Conservation (phyloP, 768 basidiomycete species). For the Strobilomyces dryophilus region DNA sequence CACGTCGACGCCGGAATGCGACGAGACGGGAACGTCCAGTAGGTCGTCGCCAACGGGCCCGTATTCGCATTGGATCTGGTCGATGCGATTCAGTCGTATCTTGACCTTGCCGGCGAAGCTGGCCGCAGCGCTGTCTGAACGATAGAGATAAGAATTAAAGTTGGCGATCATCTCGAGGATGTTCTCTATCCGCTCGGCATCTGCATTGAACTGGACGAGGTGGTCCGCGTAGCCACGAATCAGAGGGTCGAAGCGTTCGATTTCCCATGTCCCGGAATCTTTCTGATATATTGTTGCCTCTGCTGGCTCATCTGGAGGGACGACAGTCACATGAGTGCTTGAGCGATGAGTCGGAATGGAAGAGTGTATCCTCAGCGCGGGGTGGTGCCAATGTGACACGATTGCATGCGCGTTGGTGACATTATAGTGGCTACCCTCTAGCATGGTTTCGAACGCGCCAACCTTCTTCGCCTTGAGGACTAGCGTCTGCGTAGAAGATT, state of each 20-base stretch:
- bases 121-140: constrained; percentile 6
- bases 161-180: constrained; percentile 15
- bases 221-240: constrained; percentile 6
- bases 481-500: neutral
- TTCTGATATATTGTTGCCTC: constrained; percentile 3
- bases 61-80: neutral
- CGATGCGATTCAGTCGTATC: constrained; percentile 10
- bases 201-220: constrained; percentile 2
- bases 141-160: constrained; percentile 20
- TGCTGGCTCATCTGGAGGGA: constrained; percentile 8
- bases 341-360: neutral
- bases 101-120: constrained; percentile 11
- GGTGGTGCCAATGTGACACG: constrained; percentile 12
- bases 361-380: constrained; percentile 7
- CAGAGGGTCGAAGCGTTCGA: constrained; percentile 16
- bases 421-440: constrained; percentile 5
- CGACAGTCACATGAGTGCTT: constrained; percentile 3
- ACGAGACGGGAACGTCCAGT: neutral
- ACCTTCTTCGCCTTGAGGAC: constrained; percentile 14
- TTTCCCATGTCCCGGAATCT: constrained; percentile 4
- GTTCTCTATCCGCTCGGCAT: neutral
- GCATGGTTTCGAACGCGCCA: constrained; percentile 9
- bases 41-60: constrained; percentile 12
- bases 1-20: neutral
- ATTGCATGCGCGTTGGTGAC: constrained; percentile 6